Percentiles rank a stretch among this genome's conserved stretches.
Evolutionary conservation across 2,329 filamentous ascomycete genomes (phyloP).

Genomic region (Rhynchosporium secalis): DNA sequence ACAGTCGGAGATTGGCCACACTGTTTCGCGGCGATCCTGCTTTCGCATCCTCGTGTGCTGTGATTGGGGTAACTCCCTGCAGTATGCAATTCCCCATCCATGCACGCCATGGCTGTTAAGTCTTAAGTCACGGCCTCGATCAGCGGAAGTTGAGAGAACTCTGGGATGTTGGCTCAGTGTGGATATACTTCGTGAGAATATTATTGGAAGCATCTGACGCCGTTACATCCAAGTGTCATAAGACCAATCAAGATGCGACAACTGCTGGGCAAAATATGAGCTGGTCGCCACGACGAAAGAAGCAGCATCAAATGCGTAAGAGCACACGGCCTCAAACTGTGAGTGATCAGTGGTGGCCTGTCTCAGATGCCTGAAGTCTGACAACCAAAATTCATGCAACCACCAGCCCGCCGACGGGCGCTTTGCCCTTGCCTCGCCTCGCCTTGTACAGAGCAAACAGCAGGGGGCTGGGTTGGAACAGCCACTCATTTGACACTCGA

Average conservation of each 20-base stretch:
- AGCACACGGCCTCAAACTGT: constrained; percentile 19
- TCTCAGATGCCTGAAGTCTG: constrained; percentile 32
- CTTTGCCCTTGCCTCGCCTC: no score
- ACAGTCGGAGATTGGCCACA: constrained; percentile 36
- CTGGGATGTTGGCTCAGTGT: constrained; percentile 13
- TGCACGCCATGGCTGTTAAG: constrained; percentile 14
- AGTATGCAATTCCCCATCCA: constrained; percentile 29
- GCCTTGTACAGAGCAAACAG: constrained; percentile 18
- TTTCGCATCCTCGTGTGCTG: constrained; percentile 19
- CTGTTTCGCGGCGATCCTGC: constrained; percentile 30
- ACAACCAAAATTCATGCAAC: constrained; percentile 31
- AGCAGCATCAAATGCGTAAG: constrained; percentile 22
- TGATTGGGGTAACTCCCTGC: constrained; percentile 39
- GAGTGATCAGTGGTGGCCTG: constrained; percentile 19
- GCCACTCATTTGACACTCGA: constrained; percentile 23
- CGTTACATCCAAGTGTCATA: constrained; percentile 6
- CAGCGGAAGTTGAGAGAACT: constrained; percentile 29
- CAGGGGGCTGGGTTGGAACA: constrained; percentile 9
- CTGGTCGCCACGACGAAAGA: constrained; percentile 30
- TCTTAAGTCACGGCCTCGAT: constrained; percentile 23
- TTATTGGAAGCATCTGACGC: constrained; percentile 27
- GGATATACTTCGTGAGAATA: constrained; percentile 14
- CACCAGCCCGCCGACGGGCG: constrained; percentile 5
- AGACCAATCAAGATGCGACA: constrained; percentile 20
- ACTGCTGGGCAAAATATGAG: constrained; percentile 21